Evolutionary conservation across 768 basidiomycete genomes (phyloP).

Genomic region (Pisolithus orientalis): DNA sequence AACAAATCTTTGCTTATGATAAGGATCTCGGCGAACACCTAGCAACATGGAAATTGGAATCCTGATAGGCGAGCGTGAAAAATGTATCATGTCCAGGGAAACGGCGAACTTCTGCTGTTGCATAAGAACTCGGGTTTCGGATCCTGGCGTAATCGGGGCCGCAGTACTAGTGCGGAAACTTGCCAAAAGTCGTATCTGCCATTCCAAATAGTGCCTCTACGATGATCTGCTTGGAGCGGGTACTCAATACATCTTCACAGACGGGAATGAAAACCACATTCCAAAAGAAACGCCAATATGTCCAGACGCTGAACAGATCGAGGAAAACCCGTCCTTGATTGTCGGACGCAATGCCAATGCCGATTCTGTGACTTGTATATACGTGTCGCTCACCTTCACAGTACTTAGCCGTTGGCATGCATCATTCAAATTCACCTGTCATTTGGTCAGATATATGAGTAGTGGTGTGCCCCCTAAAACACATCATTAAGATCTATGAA

Average conservation of each 20-base stretch:
- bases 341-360: background rate
- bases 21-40: too few species aligned
- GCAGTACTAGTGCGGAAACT: too few species aligned
- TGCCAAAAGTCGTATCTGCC: too few species aligned
- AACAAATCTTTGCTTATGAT: too few species aligned
- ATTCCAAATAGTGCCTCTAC: too few species aligned
- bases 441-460: background rate
- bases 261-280: background rate
- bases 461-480: background rate
- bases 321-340: background rate
- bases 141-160: too few species aligned
- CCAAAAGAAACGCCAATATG: background rate
- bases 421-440: background rate
- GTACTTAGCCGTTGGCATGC: background rate
- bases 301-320: background rate
- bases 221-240: background rate
- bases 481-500: background rate
- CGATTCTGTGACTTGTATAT: background rate
- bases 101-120: too few species aligned
- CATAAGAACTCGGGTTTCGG: too few species aligned
- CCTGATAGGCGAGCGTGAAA: too few species aligned
- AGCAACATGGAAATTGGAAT: too few species aligned
- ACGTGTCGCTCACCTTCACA: background rate
- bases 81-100: too few species aligned
- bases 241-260: background rate